phyloP scores from a whole-genome alignment of 768 basidiomycete genomes.

The Fibroporia radiculosa region DNA sequence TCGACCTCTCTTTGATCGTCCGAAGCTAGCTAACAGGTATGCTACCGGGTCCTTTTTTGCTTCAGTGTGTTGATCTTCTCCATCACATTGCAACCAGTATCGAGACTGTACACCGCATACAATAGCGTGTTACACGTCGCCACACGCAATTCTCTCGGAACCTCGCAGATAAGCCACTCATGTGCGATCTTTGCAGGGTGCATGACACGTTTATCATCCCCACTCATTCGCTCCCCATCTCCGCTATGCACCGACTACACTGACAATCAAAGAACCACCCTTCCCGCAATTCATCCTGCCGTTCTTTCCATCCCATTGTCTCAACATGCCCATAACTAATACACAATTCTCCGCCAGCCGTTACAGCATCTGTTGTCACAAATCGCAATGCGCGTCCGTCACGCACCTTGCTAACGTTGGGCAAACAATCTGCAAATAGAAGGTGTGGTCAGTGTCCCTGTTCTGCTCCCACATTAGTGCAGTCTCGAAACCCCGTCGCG shows the following conservation, averaged over 20 bases:
- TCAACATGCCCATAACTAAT: constrained; percentile 47
- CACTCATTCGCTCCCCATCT: constrained; percentile 3
- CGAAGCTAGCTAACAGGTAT: no score
- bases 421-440: constrained; percentile 37
- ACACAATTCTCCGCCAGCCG: constrained; percentile 46
- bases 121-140: no score
- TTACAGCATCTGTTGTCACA: constrained; percentile 34
- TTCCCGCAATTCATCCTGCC: constrained; percentile 33
- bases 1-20: no score
- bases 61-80: no score
- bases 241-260: constrained; percentile 36
- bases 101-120: no score
- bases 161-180: no score
- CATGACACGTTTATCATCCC: no score
- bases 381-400: constrained; percentile 39
- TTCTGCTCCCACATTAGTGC: constrained; percentile 9
- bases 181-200: no score
- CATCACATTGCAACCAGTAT: no score
- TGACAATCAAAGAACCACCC: constrained; percentile 53
- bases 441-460: constrained; percentile 14
- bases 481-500: neutral
- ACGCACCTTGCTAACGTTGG: constrained; percentile 42
- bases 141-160: no score
- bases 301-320: constrained; percentile 22
- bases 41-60: no score